Conservation (phyloP, 495 filamentous ascomycete species). For the Penicillium samsonianum region DNA sequence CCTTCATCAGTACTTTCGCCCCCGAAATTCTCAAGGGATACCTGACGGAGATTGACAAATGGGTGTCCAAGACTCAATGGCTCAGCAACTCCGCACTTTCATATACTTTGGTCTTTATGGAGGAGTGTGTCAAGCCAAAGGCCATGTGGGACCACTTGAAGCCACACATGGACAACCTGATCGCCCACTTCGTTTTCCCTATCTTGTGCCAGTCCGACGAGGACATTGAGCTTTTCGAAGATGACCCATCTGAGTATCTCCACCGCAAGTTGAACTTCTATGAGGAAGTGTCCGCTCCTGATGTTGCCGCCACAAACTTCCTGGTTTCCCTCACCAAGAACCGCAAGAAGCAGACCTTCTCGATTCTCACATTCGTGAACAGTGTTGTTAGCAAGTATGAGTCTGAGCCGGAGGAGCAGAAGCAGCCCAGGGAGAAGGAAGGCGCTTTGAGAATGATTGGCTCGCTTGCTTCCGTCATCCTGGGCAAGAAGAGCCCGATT, state of each 20-base stretch:
- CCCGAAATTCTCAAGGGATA: slow-evolving; percentile 95
- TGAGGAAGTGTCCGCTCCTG: slow-evolving; percentile 93
- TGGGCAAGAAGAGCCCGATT: slow-evolving; percentile 97
- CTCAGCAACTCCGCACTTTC: slow-evolving; percentile 90
- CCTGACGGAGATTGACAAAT: slow-evolving; percentile 89
- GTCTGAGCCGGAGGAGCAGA: slow-evolving; percentile 76
- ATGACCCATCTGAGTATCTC: slow-evolving; percentile 92
- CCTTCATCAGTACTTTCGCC: slow-evolving; percentile 87
- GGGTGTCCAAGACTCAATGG: slow-evolving; percentile 93
- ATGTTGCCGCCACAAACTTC: slow-evolving; percentile 96
- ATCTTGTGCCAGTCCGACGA: slow-evolving; percentile 91
- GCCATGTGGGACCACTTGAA: slow-evolving; percentile 93
- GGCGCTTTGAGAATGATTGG: slow-evolving; percentile 97
- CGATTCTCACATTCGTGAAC: slow-evolving; percentile 91
- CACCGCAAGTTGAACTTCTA: slow-evolving; percentile 97
- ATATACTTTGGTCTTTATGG: slow-evolving; percentile 88
- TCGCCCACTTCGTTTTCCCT: slow-evolving; percentile 92
- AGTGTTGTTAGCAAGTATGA: slow-evolving; percentile 89
- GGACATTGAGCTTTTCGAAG: slow-evolving; percentile 90
- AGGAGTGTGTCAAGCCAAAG: slow-evolving; percentile 97
- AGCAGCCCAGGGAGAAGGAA: slow-evolving; percentile 92
- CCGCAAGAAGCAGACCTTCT: slow-evolving; percentile 93
- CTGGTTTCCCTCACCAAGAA: slow-evolving; percentile 90
- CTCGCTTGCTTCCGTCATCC: slow-evolving; percentile 86
- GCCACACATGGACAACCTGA: slow-evolving; percentile 86